Conservation (phyloP, 371 early-diverging fungal species). For the Haplosporangium sp. region DNA sequence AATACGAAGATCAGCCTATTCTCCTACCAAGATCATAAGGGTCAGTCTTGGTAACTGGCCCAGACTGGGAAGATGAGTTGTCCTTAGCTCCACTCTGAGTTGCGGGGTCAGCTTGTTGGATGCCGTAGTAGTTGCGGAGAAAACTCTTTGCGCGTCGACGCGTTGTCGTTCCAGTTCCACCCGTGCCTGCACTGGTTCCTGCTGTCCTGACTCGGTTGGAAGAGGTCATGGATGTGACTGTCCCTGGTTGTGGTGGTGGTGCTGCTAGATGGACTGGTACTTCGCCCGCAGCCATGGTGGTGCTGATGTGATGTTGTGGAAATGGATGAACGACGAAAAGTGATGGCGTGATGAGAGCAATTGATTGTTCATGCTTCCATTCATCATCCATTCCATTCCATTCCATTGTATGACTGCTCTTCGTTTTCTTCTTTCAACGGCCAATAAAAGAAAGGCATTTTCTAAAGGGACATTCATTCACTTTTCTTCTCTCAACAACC, state of each 20-base stretch:
- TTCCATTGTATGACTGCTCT: no score
- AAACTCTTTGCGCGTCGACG: conserved; percentile 57
- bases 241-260: not conserved
- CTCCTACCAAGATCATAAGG: conserved; percentile 69
- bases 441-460: no score
- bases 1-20: not conserved
- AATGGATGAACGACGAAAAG: no score
- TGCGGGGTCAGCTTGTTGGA: conserved; percentile 33
- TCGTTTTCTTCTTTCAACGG: no score
- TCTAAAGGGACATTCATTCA: not conserved
- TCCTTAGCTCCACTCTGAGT: conserved; percentile 25
- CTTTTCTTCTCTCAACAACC: not conserved
- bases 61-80: conserved; percentile 16
- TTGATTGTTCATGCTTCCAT: no score
- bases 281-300: conserved; percentile 8
- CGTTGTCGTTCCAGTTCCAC: conserved; percentile 26
- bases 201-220: not conserved
- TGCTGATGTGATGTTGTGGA: no score
- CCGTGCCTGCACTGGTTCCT: not conserved
- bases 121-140: conserved; percentile 58
- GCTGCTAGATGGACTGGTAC: not conserved
- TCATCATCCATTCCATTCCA: no score
- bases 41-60: conserved; percentile 56
- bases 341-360: no score
- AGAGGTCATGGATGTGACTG: not conserved